These are phyloP conservation scores for Scleroderma bovista DNA, from an alignment of 768 basidiomycete genomes.

Conservation along the genomic window DNA sequence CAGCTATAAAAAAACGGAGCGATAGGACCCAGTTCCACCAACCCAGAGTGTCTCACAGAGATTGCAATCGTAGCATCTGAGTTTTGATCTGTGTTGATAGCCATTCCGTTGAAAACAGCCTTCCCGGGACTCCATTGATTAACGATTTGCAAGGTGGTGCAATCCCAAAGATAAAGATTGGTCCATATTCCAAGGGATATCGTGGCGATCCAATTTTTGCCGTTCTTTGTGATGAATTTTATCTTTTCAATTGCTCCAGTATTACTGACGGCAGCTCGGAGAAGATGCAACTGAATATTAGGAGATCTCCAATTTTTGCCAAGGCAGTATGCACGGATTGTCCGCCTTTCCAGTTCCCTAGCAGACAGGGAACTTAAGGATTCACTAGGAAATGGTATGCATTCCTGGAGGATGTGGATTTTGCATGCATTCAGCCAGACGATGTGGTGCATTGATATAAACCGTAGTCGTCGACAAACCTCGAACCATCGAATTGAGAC, in stretches of 20 bases:
- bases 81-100: slow-evolving; percentile 40
- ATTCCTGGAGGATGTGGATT: slow-evolving; percentile 37
- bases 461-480: slow-evolving; percentile 46
- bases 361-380: slow-evolving; percentile 33
- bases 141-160: slow-evolving; percentile 21
- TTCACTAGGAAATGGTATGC: slow-evolving; percentile 46
- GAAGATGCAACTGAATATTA: slow-evolving; percentile 9
- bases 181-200: slow-evolving; percentile 62
- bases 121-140: slow-evolving; percentile 52
- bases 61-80: slow-evolving; percentile 48
- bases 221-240: slow-evolving; percentile 45
- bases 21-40: slow-evolving; percentile 19
- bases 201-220: slow-evolving; percentile 42
- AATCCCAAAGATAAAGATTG: slow-evolving; percentile 48
- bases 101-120: slow-evolving; percentile 47
- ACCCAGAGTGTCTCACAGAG: slow-evolving; percentile 44
- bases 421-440: slow-evolving; percentile 53
- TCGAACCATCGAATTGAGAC: slow-evolving; percentile 14
- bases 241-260: slow-evolving; percentile 47
- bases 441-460: slow-evolving; percentile 42
- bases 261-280: slow-evolving; percentile 21
- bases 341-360: slow-evolving; percentile 40
- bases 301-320: slow-evolving; percentile 45
- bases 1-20: slow-evolving; percentile 4
- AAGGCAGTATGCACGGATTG: slow-evolving; percentile 40